Conservation (phyloP, 106 monocot genomes). For the Dioscorea zingiberensis region DNA sequence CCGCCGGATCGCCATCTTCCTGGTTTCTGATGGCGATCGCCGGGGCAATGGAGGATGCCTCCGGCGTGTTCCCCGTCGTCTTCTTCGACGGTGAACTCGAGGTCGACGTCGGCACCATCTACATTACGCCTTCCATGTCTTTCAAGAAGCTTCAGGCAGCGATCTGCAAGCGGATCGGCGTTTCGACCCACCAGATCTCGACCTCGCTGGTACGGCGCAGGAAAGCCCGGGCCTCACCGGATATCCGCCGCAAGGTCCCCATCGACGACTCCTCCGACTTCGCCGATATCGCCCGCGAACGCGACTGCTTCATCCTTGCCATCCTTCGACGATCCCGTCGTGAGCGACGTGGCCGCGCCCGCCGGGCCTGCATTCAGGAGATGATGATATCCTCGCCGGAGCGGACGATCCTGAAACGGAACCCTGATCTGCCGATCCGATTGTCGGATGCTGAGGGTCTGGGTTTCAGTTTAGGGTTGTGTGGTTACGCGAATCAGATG, state of each 20-base stretch:
- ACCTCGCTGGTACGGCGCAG: constrained; percentile 29
- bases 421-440: not conserved
- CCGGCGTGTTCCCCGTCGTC: constrained; percentile 15
- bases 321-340: constrained; percentile 14
- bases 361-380: not conserved
- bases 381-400: constrained; percentile 14
- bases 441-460: not conserved
- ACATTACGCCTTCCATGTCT: constrained; percentile 6
- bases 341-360: constrained; percentile 6
- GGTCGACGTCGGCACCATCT: constrained; percentile 31
- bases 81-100: constrained; percentile 40
- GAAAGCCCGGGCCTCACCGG: constrained; percentile 22
- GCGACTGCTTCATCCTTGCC: constrained; percentile 35
- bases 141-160: constrained; percentile 25
- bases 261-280: constrained; percentile 44
- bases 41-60: no score
- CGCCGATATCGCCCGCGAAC: constrained; percentile 21
- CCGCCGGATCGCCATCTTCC: no score
- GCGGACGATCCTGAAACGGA: constrained; percentile 39
- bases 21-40: no score
- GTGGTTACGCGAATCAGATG: constrained; percentile 29
- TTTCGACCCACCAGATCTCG: constrained; percentile 34
- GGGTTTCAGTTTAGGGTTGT: no score
- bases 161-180: constrained; percentile 28
- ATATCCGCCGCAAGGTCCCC: constrained; percentile 22